A percentile compares a stretch with the other conserved stretches of the same genome.
Evolutionary conservation across 1,284 basidiomycete genomes (phyloP).

Genomic region (Cutaneotrichosporon cyanovorans): DNA sequence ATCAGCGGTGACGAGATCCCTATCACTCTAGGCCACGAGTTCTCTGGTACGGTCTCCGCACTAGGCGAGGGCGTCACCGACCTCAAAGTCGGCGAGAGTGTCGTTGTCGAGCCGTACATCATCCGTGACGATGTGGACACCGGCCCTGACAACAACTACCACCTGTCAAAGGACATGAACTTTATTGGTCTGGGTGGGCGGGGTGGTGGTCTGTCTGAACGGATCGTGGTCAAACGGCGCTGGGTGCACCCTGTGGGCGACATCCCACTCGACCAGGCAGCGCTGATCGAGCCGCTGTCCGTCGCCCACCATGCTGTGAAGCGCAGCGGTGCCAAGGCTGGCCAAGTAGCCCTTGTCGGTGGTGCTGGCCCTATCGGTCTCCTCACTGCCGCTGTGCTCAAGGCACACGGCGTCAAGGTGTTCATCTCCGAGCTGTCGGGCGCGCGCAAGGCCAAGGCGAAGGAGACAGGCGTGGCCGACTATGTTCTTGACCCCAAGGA

Average conservation of each 20-base stretch:
- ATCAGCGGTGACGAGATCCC: constrained; percentile 17
- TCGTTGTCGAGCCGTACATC: constrained; percentile 42
- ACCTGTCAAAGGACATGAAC: constrained; percentile 15
- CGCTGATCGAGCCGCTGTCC: constrained; percentile 16
- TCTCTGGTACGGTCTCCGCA: constrained; percentile 32
- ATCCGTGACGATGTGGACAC: constrained; percentile 10
- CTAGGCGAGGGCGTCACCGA: constrained; percentile 23
- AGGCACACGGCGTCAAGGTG: constrained; percentile 12
- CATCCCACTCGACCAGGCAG: constrained; percentile 15
- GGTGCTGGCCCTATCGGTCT: constrained; percentile 16
- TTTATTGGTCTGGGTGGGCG: constrained; percentile 17
- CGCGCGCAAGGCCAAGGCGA: constrained; percentile 8
- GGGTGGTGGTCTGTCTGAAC: constrained; percentile 14
- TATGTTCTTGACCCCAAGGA: constrained; percentile 11
- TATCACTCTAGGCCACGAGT: constrained; percentile 43
- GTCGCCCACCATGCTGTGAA: constrained; percentile 14
- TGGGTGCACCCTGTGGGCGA: constrained; percentile 17
- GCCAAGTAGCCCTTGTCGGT: constrained; percentile 13
- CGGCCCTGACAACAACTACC: constrained; percentile 9
- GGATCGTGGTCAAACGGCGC: constrained; percentile 14
- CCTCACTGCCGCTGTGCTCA: constrained; percentile 15
- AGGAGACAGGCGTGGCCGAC: constrained; percentile 10
- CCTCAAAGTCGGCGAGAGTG: constrained; percentile 36
- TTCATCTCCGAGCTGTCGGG: constrained; percentile 11
- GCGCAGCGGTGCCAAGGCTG: constrained; percentile 10